Conservation (phyloP, 305 asterid genomes). For the Rubia peregrina region DNA sequence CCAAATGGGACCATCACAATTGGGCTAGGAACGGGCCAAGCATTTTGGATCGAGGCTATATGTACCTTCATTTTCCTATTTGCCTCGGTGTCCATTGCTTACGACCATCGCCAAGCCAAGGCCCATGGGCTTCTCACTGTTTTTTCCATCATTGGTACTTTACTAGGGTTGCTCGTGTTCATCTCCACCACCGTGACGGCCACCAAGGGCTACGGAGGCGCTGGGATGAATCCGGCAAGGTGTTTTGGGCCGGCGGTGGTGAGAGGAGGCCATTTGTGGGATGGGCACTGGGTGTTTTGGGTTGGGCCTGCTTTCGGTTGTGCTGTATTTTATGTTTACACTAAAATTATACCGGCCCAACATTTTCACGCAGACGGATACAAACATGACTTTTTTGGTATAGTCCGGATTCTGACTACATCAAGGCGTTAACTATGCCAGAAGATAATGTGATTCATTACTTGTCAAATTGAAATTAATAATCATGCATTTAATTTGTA, state of each 20-base stretch:
- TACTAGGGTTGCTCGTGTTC: slow-evolving; percentile 54
- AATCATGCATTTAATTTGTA: neutral
- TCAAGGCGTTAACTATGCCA: neutral
- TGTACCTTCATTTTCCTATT: slow-evolving; percentile 56
- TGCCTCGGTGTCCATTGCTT: slow-evolving; percentile 74
- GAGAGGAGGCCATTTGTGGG: slow-evolving; percentile 71
- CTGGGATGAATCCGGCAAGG: slow-evolving; percentile 69
- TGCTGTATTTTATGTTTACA: slow-evolving; percentile 50
- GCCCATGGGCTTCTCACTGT: slow-evolving; percentile 37
- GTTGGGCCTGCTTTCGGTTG: slow-evolving; percentile 57
- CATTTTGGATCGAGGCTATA: slow-evolving; percentile 56
- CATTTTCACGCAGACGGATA: slow-evolving; percentile 49
- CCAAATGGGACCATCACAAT: slow-evolving; percentile 35
- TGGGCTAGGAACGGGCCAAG: slow-evolving; percentile 49
- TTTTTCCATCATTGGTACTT: slow-evolving; percentile 41
- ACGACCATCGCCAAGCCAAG: slow-evolving; percentile 56
- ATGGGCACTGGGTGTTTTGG: slow-evolving; percentile 82
- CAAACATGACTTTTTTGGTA: slow-evolving; percentile 49
- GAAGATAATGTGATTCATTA: neutral
- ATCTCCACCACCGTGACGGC: slow-evolving; percentile 50
- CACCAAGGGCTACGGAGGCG: slow-evolving; percentile 55
- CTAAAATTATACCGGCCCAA: slow-evolving; percentile 49
- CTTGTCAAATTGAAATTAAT: neutral
- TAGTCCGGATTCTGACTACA: slow-evolving; percentile 31
- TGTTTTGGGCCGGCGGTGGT: slow-evolving; percentile 68